Base-by-base conservation (phyloP, 129 eudicot species). In the Helianthus tuberosus region DNA sequence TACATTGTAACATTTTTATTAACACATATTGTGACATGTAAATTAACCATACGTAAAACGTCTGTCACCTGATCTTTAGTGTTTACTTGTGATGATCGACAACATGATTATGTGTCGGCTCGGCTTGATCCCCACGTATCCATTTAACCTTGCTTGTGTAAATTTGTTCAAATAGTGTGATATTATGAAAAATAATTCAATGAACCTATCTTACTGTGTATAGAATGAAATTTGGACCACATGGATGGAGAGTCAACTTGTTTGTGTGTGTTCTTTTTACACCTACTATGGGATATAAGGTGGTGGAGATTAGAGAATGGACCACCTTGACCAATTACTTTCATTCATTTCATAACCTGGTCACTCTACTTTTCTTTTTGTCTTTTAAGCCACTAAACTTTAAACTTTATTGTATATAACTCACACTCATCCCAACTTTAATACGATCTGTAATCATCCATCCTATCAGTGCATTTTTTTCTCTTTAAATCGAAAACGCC, bases 321-420 rank as follows among this genome's bases (percentile, higher is more conserved):
- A 61, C 81, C 81, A 77, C 71, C 41, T 70, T 77, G 72, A 61
- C 49, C 70, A 60, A 69, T 32, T 77, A 51, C 64, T 64, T 75
- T 20, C 10, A 65, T 75, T 65, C 27, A 16, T 52, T 75, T 65
- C 53, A 43, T 29, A 54, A 61, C 23, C 25, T 77, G 47, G 65
- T 29, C 64, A 62, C 65, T 47, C 55, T 23, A 69, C 69, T 35
- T 76, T 58, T 29, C 36, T 67, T 76, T 59, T 44, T 55, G 68
- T 51, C 76, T 69, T 61, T 49, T 50, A 6, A 39, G 58, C 61
- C 71, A 69, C 69, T 51, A 69, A 75, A 66, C 68, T 66, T 68
- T 51, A 60, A 75, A 66, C 68, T 66, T 68, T 16, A 46, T 57
- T 44, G 39, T 44, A 54, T 63, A 32, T 67, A 67, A 44, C 65